Evolutionary conservation across 176 grass and related monocot species (phyloP).

Genomic region (Oryza brachyantha): DNA sequence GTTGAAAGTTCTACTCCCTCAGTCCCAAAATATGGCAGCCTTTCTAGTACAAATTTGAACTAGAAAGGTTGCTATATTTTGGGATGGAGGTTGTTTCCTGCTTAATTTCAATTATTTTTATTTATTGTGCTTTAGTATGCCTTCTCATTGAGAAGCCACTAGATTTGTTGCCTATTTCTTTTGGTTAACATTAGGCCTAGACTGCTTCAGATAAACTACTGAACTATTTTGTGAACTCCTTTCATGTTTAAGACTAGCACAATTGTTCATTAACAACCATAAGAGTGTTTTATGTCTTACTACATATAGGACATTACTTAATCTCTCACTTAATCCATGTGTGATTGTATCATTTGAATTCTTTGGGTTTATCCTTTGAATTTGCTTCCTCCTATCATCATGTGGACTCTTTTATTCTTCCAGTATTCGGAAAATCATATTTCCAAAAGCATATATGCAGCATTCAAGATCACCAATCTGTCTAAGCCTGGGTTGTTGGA

Average conservation of each 20-base stretch:
- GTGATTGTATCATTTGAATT: neutral
- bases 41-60: no score
- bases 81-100: no score
- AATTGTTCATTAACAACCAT: neutral
- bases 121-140: neutral
- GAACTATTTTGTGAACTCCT: neutral
- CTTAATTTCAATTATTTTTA: neutral
- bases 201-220: neutral
- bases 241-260: neutral
- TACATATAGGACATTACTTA: neutral
- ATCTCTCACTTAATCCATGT: constrained; percentile 13
- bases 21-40: no score
- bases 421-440: constrained; percentile 92
- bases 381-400: constrained; percentile 18
- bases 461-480: constrained; percentile 73
- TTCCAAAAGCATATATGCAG: constrained; percentile 94
- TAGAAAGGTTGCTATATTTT: no score
- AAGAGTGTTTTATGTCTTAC: neutral
- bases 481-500: constrained; percentile 56
- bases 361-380: constrained; percentile 10
- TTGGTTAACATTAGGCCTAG: neutral
- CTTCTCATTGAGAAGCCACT: neutral
- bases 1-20: neutral
- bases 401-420: constrained; percentile 22
- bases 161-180: neutral